Evolutionary conservation across 495 filamentous ascomycete species (phyloP).

Genomic region (Xylaria venustula): DNA sequence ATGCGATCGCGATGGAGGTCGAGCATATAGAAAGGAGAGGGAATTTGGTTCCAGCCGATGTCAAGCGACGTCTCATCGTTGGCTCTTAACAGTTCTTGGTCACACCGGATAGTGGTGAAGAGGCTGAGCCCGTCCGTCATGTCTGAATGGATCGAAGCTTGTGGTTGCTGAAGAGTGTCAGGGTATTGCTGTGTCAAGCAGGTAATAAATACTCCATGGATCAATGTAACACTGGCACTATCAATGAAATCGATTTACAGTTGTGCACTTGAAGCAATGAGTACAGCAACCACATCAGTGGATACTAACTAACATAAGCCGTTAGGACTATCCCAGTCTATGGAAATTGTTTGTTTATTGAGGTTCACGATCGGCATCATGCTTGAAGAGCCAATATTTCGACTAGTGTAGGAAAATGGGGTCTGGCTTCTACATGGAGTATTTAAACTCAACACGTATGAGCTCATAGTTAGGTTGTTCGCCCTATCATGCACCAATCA

Average conservation of each 20-base stretch:
- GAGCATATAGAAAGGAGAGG: conserved; percentile 81
- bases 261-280: too few species aligned
- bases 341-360: too few species aligned
- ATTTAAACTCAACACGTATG: not conserved
- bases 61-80: conserved; percentile 30
- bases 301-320: too few species aligned
- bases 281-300: too few species aligned
- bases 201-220: too few species aligned
- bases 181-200: too few species aligned
- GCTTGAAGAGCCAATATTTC: too few species aligned
- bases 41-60: conserved; percentile 42
- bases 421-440: not conserved
- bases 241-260: too few species aligned
- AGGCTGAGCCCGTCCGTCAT: conserved; percentile 49
- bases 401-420: not conserved
- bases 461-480: not conserved
- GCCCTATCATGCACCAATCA: conserved; percentile 1
- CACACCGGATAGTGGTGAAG: conserved; percentile 76
- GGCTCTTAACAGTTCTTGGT: conserved; percentile 56
- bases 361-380: too few species aligned
- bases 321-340: too few species aligned
- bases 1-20: conserved; percentile 77
- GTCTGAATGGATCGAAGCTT: not conserved
- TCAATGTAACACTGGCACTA: too few species aligned
- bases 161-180: not conserved